Evolutionary conservation across 1,284 basidiomycete genomes (phyloP).

Genomic region (Pascua sp.): DNA sequence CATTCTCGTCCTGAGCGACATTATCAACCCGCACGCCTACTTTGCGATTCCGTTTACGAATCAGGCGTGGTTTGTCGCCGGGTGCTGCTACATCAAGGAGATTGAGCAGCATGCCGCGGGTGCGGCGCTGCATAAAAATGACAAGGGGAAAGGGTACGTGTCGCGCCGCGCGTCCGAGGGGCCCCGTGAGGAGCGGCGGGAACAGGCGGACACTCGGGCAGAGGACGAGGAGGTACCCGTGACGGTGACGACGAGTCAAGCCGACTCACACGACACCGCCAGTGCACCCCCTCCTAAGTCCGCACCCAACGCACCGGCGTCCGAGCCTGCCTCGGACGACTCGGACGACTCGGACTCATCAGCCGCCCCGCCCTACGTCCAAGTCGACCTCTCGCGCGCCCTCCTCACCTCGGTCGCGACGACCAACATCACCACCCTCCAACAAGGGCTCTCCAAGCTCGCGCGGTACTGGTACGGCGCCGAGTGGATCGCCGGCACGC

Average conservation of each 20-base stretch:
- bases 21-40: constrained; percentile 23
- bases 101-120: constrained; percentile 1
- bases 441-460: constrained; percentile 20
- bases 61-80: constrained; percentile 28
- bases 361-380: background rate
- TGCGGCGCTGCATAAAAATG: background rate
- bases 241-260: too few species aligned
- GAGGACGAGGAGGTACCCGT: too few species aligned
- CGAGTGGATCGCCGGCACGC: constrained; percentile 22
- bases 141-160: background rate
- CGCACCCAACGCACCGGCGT: too few species aligned
- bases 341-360: too few species aligned
- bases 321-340: too few species aligned
- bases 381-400: constrained; percentile 15
- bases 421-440: constrained; percentile 21
- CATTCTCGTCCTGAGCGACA: constrained; percentile 24
- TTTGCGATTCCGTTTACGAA: constrained; percentile 23
- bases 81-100: constrained; percentile 28
- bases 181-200: too few species aligned
- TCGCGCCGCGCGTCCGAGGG: too few species aligned
- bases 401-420: constrained; percentile 21
- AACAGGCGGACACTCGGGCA: too few species aligned
- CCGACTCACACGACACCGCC: too few species aligned
- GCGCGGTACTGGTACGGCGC: constrained; percentile 24
- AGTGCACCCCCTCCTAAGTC: too few species aligned